These are phyloP conservation scores for Hyphopichia burtonii DNA, from an alignment of 1,139 yeast genomes.

Conservation along the genomic window DNA sequence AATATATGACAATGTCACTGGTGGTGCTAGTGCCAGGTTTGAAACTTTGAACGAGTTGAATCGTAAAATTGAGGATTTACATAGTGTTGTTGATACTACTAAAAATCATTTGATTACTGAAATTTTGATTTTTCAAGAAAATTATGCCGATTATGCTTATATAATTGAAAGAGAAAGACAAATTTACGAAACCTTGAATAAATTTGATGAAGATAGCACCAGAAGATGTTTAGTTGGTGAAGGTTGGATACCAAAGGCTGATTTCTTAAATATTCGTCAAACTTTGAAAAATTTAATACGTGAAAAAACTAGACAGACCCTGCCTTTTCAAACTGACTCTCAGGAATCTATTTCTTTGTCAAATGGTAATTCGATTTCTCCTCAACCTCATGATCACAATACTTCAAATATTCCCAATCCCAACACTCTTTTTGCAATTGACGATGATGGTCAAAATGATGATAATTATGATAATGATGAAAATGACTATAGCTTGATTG, in stretches of 20 bases:
- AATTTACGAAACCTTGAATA: conserved; percentile 72
- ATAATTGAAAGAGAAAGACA: conserved; percentile 68
- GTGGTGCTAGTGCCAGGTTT: conserved; percentile 49
- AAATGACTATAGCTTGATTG: conserved; percentile 32
- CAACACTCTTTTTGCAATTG: conserved; percentile 55
- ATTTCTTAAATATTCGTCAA: conserved; percentile 15
- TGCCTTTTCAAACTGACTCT: conserved; percentile 11
- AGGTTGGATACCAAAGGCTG: conserved; percentile 68
- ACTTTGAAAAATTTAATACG: conserved; percentile 26
- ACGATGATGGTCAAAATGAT: conserved; percentile 22
- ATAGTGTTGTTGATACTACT: conserved; percentile 67
- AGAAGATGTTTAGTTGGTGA: conserved; percentile 74
- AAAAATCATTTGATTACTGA: conserved; percentile 70
- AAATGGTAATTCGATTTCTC: conserved; percentile 8
- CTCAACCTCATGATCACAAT: conserved; percentile 3
- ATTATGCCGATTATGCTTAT: conserved; percentile 33
- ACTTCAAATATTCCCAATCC: conserved; percentile 5
- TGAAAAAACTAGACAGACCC: conserved; percentile 19
- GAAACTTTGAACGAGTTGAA: conserved; percentile 63
- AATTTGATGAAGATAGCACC: conserved; percentile 79
- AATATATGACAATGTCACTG: conserved; percentile 62
- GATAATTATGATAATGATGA: conserved; percentile 19
- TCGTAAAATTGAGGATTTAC: conserved; percentile 44
- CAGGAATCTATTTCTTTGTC: conserved; percentile 23
- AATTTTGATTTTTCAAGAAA: conserved; percentile 64